phyloP scores from a whole-genome alignment of 1,284 basidiomycete genomes.

The Tilletia walkeri region DNA sequence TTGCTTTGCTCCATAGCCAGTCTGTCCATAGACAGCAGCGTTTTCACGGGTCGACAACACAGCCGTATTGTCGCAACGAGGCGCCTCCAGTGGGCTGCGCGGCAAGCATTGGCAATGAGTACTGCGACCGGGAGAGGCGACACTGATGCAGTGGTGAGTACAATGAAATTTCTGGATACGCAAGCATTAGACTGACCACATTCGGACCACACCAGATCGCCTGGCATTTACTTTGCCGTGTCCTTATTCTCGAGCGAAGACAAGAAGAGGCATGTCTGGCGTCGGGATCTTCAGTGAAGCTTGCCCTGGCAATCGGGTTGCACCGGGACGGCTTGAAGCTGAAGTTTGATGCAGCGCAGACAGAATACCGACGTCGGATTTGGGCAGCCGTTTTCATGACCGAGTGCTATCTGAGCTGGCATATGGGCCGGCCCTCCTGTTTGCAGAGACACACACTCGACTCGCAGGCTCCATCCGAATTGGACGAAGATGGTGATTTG shows the following conservation, averaged over 20 bases:
- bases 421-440: conserved; percentile 4
- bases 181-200: not conserved
- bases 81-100: conserved; percentile 20
- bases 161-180: not conserved
- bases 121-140: not conserved
- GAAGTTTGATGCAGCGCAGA: conserved; percentile 65
- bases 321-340: conserved; percentile 81
- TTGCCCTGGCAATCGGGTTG: conserved; percentile 83
- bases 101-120: conserved; percentile 27
- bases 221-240: not conserved
- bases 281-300: not conserved
- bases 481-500: conserved; percentile 8
- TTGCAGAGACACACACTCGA: not conserved
- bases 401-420: conserved; percentile 9
- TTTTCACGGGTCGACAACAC: conserved; percentile 20
- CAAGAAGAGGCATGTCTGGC: conserved; percentile 7
- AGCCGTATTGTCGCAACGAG: conserved; percentile 19
- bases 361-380: conserved; percentile 84
- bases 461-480: conserved; percentile 6
- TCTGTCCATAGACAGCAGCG: conserved; percentile 22
- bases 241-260: conserved; percentile 7
- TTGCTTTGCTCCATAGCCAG: conserved; percentile 34
- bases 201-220: not conserved
- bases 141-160: conserved; percentile 12
- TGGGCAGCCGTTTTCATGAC: conserved; percentile 80